phyloP scores from a whole-genome alignment of 1,139 yeast species.

The Arxiozyma slooffiae region DNA sequence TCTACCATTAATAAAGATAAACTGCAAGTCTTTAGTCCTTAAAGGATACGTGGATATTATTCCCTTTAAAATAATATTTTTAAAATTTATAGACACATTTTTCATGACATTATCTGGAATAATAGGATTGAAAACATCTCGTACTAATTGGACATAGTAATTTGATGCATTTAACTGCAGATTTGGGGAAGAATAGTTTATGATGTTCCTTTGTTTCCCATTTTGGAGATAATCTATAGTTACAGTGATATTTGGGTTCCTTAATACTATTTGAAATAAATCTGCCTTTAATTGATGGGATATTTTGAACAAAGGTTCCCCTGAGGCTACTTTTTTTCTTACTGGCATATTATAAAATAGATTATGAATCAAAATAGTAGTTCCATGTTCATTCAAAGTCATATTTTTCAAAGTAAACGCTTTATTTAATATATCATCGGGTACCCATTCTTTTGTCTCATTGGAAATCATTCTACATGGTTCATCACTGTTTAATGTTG shows the following conservation, averaged over 20 bases:
- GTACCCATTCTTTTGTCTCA: not conserved
- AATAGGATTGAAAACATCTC: conserved; percentile 14
- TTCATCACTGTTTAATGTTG: conserved; percentile 2
- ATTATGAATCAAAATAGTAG: conserved; percentile 38
- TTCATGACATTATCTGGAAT: conserved; percentile 16
- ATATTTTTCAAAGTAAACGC: conserved; percentile 3
- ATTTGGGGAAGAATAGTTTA: conserved; percentile 6
- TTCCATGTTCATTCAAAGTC: conserved; percentile 36
- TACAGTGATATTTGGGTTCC: conserved; percentile 28
- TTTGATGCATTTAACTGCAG: not conserved
- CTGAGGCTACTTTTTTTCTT: conserved; percentile 32
- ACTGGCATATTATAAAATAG: conserved; percentile 53
- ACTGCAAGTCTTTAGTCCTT: conserved; percentile 37
- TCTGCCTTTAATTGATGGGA: conserved; percentile 32
- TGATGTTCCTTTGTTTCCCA: conserved; percentile 1
- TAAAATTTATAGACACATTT: conserved; percentile 18
- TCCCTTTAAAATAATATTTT: conserved; percentile 28
- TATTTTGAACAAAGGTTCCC: conserved; percentile 22
- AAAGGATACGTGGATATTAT: conserved; percentile 28
- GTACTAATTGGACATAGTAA: conserved; percentile 9
- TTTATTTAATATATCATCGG: not conserved
- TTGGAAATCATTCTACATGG: not conserved
- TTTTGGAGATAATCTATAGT: conserved; percentile 16
- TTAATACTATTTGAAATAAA: conserved; percentile 32
- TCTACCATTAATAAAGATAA: conserved; percentile 40